Evolutionary conservation across 2,329 filamentous ascomycete genomes (phyloP).

Genomic region (Xylariales sp.): DNA sequence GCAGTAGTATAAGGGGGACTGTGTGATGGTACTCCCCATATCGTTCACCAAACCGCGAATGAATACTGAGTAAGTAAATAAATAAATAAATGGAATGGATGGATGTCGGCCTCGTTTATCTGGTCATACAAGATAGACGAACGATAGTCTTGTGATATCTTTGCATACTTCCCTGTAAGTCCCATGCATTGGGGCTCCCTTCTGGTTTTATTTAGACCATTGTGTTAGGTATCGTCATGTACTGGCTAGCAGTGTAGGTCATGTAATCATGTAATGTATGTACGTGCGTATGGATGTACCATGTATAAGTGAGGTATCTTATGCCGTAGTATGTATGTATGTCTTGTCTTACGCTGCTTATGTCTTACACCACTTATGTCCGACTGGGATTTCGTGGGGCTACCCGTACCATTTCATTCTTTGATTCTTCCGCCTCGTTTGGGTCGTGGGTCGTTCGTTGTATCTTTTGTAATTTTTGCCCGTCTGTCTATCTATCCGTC

Average conservation of each 20-base stretch:
- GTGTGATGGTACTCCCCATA: background rate
- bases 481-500: no score
- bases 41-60: no score
- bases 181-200: constrained; percentile 26
- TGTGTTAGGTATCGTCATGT: no score
- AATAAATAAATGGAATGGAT: background rate
- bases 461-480: background rate
- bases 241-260: no score
- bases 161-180: constrained; percentile 23
- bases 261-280: no score
- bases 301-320: no score
- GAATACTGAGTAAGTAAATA: no score
- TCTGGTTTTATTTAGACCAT: constrained; percentile 11
- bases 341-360: background rate
- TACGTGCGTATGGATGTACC: no score
- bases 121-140: constrained; percentile 3
- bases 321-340: background rate
- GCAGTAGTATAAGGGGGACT: background rate
- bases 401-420: background rate
- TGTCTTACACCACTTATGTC: no score
- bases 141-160: constrained; percentile 7
- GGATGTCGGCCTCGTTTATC: constrained; percentile 12
- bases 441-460: no score
- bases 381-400: background rate
- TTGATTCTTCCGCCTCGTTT: background rate